phyloP scores from a whole-genome alignment of 306 rosid genomes.

The Begonia fuchsioides region DNA sequence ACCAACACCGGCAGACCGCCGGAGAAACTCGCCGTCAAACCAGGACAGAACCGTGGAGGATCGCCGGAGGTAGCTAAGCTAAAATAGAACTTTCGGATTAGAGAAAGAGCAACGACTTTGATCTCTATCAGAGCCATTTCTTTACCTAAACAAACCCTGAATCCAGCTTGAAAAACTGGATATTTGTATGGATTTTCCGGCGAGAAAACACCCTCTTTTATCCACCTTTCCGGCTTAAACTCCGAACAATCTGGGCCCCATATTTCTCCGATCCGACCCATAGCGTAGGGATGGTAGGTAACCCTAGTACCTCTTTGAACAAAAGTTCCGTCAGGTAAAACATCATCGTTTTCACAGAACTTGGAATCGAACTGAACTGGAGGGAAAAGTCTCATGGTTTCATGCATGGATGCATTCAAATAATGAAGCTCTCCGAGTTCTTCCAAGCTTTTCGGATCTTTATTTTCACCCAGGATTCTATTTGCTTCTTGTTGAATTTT shows the following conservation, averaged over 20 bases:
- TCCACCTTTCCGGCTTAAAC: conserved; percentile 66
- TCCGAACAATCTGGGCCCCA: conserved; percentile 64
- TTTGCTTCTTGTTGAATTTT: conserved; percentile 40
- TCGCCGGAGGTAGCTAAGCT: conserved; percentile 9
- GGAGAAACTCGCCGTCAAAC: conserved; percentile 64
- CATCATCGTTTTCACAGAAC: conserved; percentile 48
- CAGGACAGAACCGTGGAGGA: conserved; percentile 56
- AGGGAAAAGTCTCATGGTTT: conserved; percentile 72
- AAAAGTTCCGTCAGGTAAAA: conserved; percentile 47
- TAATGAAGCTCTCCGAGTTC: conserved; percentile 40
- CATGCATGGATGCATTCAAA: conserved; percentile 42
- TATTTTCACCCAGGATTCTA: conserved; percentile 19
- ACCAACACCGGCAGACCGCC: conserved; percentile 46
- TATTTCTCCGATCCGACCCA: conserved; percentile 53
- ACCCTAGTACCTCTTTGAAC: conserved; percentile 74
- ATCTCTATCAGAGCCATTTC: conserved; percentile 71
- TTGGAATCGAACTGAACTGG: conserved; percentile 77
- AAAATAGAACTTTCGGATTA: conserved; percentile 34
- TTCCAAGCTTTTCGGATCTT: conserved; percentile 17
- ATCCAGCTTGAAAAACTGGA: conserved; percentile 73
- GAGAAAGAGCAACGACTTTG: conserved; percentile 32
- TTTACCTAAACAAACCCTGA: conserved; percentile 68
- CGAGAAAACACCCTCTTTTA: conserved; percentile 26
- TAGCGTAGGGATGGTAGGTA: conserved; percentile 75
- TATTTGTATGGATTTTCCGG: conserved; percentile 33